phyloP scores from a whole-genome alignment of 129 eudicot genomes.

The Calendula officinalis region DNA sequence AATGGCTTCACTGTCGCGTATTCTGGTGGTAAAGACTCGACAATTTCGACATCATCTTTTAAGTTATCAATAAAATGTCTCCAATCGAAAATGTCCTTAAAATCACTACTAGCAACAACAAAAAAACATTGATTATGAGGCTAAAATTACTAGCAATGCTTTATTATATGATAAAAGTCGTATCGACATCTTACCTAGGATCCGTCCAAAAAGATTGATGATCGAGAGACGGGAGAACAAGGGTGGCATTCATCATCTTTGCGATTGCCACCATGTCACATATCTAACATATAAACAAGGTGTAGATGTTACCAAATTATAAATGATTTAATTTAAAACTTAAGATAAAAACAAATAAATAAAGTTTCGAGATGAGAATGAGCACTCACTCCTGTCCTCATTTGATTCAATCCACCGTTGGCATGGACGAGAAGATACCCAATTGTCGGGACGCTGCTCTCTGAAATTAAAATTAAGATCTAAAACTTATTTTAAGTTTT shows the following conservation, averaged over 20 bases:
- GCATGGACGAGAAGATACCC: slow-evolving; percentile 87
- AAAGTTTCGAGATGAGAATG: neutral
- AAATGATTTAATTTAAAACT: neutral
- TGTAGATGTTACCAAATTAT: neutral
- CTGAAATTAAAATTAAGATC: slow-evolving; percentile 23
- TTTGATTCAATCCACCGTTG: slow-evolving; percentile 95
- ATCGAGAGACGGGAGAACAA: slow-evolving; percentile 95
- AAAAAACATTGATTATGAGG: neutral
- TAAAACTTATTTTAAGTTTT: neutral
- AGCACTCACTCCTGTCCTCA: slow-evolving; percentile 89
- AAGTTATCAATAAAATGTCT: slow-evolving; percentile 69
- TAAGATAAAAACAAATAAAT: neutral
- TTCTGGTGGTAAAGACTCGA: slow-evolving; percentile 69
- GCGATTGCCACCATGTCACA: slow-evolving; percentile 98
- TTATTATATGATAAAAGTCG: neutral
- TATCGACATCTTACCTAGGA: slow-evolving; percentile 52
- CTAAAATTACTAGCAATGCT: neutral
- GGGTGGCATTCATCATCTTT: slow-evolving; percentile 87
- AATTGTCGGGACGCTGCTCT: slow-evolving; percentile 43
- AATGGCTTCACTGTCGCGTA: slow-evolving; percentile 47
- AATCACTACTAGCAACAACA: slow-evolving; percentile 43
- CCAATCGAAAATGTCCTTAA: slow-evolving; percentile 92
- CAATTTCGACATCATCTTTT: slow-evolving; percentile 72
- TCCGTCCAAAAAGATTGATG: slow-evolving; percentile 96
- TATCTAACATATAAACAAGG: slow-evolving; percentile 45